A percentile compares a stretch with the other conserved stretches of the same genome.
These are phyloP conservation scores for Ascomycota sp. DNA, from an alignment of 2,329 filamentous ascomycete species.

Conservation along the genomic window DNA sequence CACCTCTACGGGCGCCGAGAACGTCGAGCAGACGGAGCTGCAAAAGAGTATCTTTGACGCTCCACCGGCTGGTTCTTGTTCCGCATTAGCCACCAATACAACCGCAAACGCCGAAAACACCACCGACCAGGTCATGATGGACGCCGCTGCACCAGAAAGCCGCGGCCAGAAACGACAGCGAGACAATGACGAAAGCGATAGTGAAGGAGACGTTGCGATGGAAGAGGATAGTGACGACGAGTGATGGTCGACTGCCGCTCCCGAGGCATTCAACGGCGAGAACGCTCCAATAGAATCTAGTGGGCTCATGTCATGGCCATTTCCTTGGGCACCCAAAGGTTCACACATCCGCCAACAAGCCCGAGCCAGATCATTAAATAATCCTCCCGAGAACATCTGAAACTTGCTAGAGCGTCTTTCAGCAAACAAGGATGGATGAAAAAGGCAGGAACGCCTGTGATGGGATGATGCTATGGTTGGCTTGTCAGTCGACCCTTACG, in stretches of 20 bases:
- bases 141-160: slow-evolving; percentile 30
- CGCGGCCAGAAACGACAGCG: slow-evolving; percentile 51
- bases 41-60: slow-evolving; percentile 68
- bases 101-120: slow-evolving; percentile 27
- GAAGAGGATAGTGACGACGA: slow-evolving; percentile 58
- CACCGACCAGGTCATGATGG: slow-evolving; percentile 26
- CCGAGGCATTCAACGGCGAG: not conserved
- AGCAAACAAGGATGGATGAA: slow-evolving; percentile 89
- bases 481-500: slow-evolving; percentile 6
- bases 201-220: slow-evolving; percentile 48
- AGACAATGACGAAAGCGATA: slow-evolving; percentile 46
- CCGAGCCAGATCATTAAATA: slow-evolving; percentile 84
- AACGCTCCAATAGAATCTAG: slow-evolving; percentile 1
- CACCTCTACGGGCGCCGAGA: slow-evolving; percentile 26
- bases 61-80: slow-evolving; percentile 29
- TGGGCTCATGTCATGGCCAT: slow-evolving; percentile 27
- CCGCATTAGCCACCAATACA: slow-evolving; percentile 14
- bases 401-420: slow-evolving; percentile 54
- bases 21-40: slow-evolving; percentile 47
- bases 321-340: slow-evolving; percentile 55
- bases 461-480: slow-evolving; percentile 53
- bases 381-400: slow-evolving; percentile 38
- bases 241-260: slow-evolving; percentile 10
- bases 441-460: slow-evolving; percentile 58
- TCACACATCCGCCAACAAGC: slow-evolving; percentile 62